A percentile compares a stretch with the other conserved stretches of the same genome.
phyloP scores from a whole-genome alignment of 2,329 filamentous ascomycete genomes.

The Apiospora rasikravindrae region DNA sequence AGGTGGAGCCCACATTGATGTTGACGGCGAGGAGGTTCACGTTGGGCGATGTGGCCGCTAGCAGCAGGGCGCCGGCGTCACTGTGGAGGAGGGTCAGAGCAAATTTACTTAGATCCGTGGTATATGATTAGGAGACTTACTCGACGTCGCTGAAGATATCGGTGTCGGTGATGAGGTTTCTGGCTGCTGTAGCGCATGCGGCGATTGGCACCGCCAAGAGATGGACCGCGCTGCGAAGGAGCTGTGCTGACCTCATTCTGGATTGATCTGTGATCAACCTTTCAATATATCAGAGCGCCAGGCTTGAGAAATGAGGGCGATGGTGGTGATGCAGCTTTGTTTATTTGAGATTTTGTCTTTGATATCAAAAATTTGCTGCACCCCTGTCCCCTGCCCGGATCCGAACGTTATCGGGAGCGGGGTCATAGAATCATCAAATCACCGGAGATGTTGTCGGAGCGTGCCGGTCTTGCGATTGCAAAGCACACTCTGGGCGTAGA shows the following conservation, averaged over 20 bases:
- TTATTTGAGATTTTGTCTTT: neutral
- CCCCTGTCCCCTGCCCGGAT: neutral
- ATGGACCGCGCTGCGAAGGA: neutral
- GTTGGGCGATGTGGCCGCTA: conserved; percentile 44
- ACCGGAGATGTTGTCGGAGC: neutral
- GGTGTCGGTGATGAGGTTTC: conserved; percentile 52
- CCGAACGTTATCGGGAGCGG: neutral
- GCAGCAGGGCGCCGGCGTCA: conserved; percentile 48
- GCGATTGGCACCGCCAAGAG: neutral
- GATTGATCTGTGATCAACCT: neutral
- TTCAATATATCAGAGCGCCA: neutral
- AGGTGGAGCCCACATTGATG: conserved; percentile 47
- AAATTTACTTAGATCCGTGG: neutral
- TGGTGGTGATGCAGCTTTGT: neutral
- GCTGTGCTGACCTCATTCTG: neutral
- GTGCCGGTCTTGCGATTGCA: too few relatives aligned
- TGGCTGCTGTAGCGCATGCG: conserved; percentile 23
- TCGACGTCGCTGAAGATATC: conserved; percentile 54
- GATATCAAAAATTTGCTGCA: neutral
- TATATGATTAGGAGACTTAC: conserved; percentile 34
- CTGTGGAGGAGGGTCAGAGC: conserved; percentile 31
- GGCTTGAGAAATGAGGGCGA: neutral
- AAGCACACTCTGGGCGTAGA: too few relatives aligned
- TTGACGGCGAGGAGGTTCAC: conserved; percentile 47
- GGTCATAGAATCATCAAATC: neutral